phyloP scores from a whole-genome alignment of 768 basidiomycete genomes.

The Sutorius australiensis region DNA sequence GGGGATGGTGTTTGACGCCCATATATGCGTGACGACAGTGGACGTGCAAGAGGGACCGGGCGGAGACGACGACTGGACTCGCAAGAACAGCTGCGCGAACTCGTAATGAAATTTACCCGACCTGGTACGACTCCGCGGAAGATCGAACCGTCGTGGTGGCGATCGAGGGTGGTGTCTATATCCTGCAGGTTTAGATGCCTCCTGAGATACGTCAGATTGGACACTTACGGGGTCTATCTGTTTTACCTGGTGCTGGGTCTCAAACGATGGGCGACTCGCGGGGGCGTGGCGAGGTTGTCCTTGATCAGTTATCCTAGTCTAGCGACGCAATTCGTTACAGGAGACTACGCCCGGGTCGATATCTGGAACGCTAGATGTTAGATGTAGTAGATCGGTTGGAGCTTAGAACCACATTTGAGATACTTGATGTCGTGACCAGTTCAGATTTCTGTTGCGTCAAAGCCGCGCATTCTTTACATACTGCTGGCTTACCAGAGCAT shows the following conservation, averaged over 20 bases:
- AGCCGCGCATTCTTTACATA: too few relatives aligned
- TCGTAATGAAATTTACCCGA: neutral
- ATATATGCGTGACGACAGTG: conserved; percentile 1
- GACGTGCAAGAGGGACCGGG: neutral
- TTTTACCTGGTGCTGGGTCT: neutral
- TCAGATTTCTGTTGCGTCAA: neutral
- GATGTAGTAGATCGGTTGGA: neutral
- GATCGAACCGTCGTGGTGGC: neutral
- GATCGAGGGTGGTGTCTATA: neutral
- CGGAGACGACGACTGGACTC: neutral
- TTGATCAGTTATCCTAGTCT: neutral
- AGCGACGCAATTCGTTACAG: neutral
- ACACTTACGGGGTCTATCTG: neutral
- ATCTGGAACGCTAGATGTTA: neutral
- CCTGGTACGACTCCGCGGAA: neutral
- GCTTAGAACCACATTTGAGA: neutral
- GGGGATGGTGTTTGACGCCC: neutral
- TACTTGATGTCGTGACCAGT: neutral
- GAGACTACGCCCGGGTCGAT: neutral
- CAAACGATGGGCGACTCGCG: neutral
- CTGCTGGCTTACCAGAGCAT: too few relatives aligned
- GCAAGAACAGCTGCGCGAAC: neutral
- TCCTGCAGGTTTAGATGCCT: neutral
- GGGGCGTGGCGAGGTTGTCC: neutral
- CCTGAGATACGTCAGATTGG: neutral